Base-by-base conservation (phyloP, 768 basidiomycete genomes). In the Tricholoma sp. region DNA sequence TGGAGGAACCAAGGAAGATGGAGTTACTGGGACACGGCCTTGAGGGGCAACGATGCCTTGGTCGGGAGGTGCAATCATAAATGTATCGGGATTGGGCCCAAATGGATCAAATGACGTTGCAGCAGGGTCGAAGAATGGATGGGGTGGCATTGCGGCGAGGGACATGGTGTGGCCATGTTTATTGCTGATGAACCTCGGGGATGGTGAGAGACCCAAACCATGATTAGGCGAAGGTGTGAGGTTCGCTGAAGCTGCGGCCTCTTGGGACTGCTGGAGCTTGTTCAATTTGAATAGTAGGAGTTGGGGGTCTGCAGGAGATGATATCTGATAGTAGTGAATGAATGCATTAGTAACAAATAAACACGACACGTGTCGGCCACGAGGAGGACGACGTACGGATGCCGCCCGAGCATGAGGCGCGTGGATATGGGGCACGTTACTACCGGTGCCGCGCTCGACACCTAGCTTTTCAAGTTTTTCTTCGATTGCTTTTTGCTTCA, bases 301-400 rank as follows among this genome's bases (percentile, higher is more conserved):
- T 18, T 88, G 87, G 27, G 91, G 91, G 67, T 93, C 91, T 4
- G 91, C 91, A 27, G 91, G 90, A n/a, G 90, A 92, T 1, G 91
- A 93, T 71, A 93, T 89, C 91, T 94, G 65, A 21, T 57, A 47
- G n/a, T n/a, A n/a, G 45, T 55, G 55, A 52, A 56, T 63, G 56
- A 50, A 27, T 59, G 56, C 55, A 32, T 52, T 51, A 59, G 47
- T 45, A 27, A 29, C 37, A 27, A 45, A 19, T 5, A 47, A 49
- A 50, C 11, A n/a, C 27, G 24, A 63, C 64, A 70, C 63, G 66
- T 66, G 64, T 61, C 51, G 41, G 63, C 61, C 59, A 52, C 59
- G 43, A 59, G 54, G 64, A 49, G 58, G 49, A 62, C 54, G 63
- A 83, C 85, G 62, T 69, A 93, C 91, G 61, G 91, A 93, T 55